Evolutionary conservation across 768 basidiomycete species (phyloP).

Genomic region (Agaricus bisporus): DNA sequence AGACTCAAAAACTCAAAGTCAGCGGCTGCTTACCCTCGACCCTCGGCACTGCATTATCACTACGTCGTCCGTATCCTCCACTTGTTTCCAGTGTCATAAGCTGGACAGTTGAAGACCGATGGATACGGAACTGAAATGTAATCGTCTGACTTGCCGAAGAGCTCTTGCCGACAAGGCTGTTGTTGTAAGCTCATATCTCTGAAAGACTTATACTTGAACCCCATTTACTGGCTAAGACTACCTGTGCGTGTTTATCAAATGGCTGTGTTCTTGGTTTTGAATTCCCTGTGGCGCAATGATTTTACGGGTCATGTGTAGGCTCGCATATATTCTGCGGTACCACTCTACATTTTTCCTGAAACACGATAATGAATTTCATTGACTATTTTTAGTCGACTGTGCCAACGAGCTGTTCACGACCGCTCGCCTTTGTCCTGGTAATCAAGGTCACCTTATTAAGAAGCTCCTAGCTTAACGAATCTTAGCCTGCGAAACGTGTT

Average conservation of each 20-base stretch:
- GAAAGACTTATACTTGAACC: background rate
- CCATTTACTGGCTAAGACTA: slow-evolving; percentile 17
- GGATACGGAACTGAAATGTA: slow-evolving; percentile 76
- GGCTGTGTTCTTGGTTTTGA: background rate
- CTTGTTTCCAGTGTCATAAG: background rate
- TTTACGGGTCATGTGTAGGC: slow-evolving; percentile 35
- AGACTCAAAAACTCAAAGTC: background rate
- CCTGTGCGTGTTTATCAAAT: slow-evolving; percentile 16
- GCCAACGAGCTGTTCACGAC: slow-evolving; percentile 79
- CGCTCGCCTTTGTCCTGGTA: slow-evolving; percentile 75
- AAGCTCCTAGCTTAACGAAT: background rate
- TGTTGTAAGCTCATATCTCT: slow-evolving; percentile 49
- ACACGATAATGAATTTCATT: background rate
- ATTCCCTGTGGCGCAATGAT: background rate
- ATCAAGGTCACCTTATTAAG: background rate
- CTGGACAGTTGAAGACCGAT: slow-evolving; percentile 26
- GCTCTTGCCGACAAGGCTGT: slow-evolving; percentile 73
- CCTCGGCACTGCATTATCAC: background rate
- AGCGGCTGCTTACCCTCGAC: background rate
- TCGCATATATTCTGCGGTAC: slow-evolving; percentile 84
- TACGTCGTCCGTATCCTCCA: background rate
- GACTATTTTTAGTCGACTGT: slow-evolving; percentile 54
- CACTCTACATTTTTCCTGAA: slow-evolving; percentile 12
- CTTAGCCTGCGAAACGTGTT: slow-evolving; percentile 72
- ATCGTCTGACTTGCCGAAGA: slow-evolving; percentile 70